Base-by-base conservation (phyloP, 768 basidiomycete species). In the Lentinula raphanica region DNA sequence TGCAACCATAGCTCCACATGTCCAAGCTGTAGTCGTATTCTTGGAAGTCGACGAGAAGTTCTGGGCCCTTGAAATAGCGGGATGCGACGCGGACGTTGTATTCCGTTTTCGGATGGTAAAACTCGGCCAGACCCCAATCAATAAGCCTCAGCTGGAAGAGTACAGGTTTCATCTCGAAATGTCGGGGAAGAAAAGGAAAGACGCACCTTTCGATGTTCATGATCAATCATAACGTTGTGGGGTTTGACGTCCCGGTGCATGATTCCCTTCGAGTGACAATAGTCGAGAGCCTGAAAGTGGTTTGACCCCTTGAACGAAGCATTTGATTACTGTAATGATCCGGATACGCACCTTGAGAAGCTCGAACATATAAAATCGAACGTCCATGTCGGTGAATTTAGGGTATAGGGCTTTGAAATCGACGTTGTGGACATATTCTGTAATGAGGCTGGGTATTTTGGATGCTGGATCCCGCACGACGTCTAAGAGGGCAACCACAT, bases 171-270 rank as follows among this genome's bases (percentile, higher is more conserved):
- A 35, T 51, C 62, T 44, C 55, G 44, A 49, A 35, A 36, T 29
- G 60, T n/a, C n/a, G n/a, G n/a, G n/a, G n/a, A n/a, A 61, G 42
- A 39, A 35, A 35, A 32, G 44, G 56, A 2, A 39, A 51, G 44
- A 68, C 75, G 60, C 67, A 92, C 94, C 79, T 95, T 92, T 69
- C 92, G 87, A 72, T 90, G 90, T 66, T 98, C 94, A 69, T 98
- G 95, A 72, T 98, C 96, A 72, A 98, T 98, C 94, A 98, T 98
- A 56, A 98, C 94, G 72, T 98, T 98, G 74, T 97, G 94, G 12
- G 96, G 96, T 69, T 98, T 98, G 59, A 98, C 96, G 70, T 98
- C 96, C 64, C 96, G 80, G 71, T 98, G 95, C 94, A 98, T 98
- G 71, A 98, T 98, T 8, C 96, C 96, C 66, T 95, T 94, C 29